A percentile compares a stretch with the other conserved stretches of the same genome.
These are phyloP conservation scores for Neofusicoccum kwambonambiense DNA, from an alignment of 2,329 filamentous ascomycete species.

Conservation along the genomic window DNA sequence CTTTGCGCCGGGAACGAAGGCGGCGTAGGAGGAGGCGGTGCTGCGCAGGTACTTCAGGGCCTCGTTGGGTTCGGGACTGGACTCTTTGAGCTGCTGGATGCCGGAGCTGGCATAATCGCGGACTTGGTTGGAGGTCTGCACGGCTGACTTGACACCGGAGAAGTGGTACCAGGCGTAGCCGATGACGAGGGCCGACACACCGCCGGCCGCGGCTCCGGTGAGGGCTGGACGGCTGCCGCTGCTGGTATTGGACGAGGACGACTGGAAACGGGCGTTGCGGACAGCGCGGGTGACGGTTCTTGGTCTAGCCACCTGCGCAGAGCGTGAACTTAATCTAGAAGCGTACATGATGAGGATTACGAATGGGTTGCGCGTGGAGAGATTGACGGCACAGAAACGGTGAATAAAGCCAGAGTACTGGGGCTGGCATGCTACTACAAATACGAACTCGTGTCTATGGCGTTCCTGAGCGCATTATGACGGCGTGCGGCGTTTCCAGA, in stretches of 20 bases:
- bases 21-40: conserved; percentile 66
- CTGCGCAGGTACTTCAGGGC: conserved; percentile 65
- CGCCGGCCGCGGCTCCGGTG: conserved; percentile 52
- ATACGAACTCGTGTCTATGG: too few species aligned
- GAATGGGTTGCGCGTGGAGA: neutral
- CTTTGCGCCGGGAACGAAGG: conserved; percentile 69
- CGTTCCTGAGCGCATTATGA: neutral
- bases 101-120: conserved; percentile 61
- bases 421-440: too few species aligned
- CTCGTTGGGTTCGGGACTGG: conserved; percentile 65
- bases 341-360: neutral
- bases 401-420: too few species aligned
- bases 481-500: neutral
- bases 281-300: neutral
- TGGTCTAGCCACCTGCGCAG: neutral
- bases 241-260: conserved; percentile 22
- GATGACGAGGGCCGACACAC: conserved; percentile 45
- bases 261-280: conserved; percentile 30
- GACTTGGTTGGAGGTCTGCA: conserved; percentile 54
- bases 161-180: conserved; percentile 56
- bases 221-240: conserved; percentile 38
- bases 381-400: too few species aligned
- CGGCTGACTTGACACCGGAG: conserved; percentile 50
- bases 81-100: conserved; percentile 59
- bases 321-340: neutral